Evolutionary conservation across 2,329 filamentous ascomycete genomes (phyloP).

Genomic region (Coniochaeta sp.): DNA sequence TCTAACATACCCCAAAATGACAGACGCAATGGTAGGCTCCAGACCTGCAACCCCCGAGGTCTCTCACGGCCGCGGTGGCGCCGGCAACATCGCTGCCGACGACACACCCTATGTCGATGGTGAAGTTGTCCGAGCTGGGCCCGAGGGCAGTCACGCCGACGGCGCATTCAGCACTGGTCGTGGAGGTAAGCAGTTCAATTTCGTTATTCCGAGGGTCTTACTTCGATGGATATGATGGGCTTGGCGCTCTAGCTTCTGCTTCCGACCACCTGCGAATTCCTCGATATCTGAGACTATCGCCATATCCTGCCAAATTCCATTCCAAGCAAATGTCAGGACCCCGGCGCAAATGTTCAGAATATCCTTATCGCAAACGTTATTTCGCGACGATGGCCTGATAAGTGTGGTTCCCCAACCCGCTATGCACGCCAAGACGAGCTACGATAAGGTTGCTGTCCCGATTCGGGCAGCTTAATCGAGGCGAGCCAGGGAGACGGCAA

Average conservation of each 20-base stretch:
- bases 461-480: not conserved
- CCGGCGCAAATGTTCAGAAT: not conserved
- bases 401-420: not conserved
- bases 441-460: not conserved
- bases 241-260: too few species aligned
- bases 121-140: conserved; percentile 49
- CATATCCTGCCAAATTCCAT: not conserved
- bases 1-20: not conserved
- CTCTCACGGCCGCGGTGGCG: conserved; percentile 54
- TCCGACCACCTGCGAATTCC: not conserved
- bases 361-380: not conserved
- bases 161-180: conserved; percentile 52
- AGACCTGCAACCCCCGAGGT: conserved; percentile 31
- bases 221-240: too few species aligned
- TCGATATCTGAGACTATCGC: not conserved
- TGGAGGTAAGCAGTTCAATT: conserved; percentile 35
- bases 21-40: not conserved
- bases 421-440: not conserved
- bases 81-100: conserved; percentile 53
- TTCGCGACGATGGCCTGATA: not conserved
- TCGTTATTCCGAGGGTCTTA: not conserved
- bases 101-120: conserved; percentile 54
- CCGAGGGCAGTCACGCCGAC: conserved; percentile 47
- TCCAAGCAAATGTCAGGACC: too few species aligned
- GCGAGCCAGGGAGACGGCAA: not conserved